Conservation (phyloP, 306 rosid species). For the Lupinus albus region DNA sequence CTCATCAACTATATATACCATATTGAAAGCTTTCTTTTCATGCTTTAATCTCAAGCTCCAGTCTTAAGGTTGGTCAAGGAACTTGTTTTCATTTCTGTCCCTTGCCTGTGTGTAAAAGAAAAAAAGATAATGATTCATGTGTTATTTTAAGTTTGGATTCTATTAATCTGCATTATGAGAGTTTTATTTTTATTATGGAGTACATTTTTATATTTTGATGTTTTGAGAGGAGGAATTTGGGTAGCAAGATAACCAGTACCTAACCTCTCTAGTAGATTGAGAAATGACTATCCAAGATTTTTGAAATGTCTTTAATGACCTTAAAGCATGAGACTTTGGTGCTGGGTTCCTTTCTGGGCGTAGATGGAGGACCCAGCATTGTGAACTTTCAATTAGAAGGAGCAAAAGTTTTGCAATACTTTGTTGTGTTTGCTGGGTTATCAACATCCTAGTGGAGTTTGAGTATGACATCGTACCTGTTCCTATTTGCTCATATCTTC, state of each 20-base stretch:
- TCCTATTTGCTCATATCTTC: too few relatives aligned
- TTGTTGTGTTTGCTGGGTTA: too few relatives aligned
- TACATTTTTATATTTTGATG: slow-evolving; percentile 27
- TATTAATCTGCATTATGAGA: slow-evolving; percentile 41
- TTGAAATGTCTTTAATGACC: too few relatives aligned
- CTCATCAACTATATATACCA: slow-evolving; percentile 30
- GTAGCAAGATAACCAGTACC: not conserved
- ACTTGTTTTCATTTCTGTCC: slow-evolving; percentile 60
- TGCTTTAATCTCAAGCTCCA: slow-evolving; percentile 44
- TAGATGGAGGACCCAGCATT: too few relatives aligned
- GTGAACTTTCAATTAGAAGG: too few relatives aligned
- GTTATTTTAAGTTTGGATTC: slow-evolving; percentile 42
- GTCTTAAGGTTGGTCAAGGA: slow-evolving; percentile 57
- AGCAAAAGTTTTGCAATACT: too few relatives aligned
- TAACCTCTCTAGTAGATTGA: not conserved
- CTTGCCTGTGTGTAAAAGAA: slow-evolving; percentile 60
- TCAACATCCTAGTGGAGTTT: not conserved
- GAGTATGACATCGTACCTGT: not conserved
- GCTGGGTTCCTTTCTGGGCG: too few relatives aligned
- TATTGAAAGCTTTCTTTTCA: slow-evolving; percentile 54
- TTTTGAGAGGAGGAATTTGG: slow-evolving; percentile 12
- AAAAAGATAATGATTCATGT: slow-evolving; percentile 43
- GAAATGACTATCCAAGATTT: too few relatives aligned
- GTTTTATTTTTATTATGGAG: slow-evolving; percentile 23
- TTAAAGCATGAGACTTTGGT: too few relatives aligned